Percentiles rank a stretch among this genome's conserved stretches.
Conservation (phyloP, 202 grass and related monocot species). For the Zizania palustris region DNA sequence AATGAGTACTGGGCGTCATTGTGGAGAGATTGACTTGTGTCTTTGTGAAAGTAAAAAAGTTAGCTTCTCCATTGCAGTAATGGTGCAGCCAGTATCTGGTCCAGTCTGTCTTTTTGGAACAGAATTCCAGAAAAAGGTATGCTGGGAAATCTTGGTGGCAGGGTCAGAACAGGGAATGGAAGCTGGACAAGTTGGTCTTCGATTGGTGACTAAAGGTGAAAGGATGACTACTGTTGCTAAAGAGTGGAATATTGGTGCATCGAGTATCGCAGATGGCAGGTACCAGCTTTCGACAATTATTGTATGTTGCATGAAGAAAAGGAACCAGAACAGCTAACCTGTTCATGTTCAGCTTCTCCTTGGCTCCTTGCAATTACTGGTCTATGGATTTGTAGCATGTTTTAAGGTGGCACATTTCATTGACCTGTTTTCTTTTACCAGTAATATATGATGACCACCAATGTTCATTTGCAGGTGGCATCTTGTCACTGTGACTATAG, state of each 20-base stretch:
- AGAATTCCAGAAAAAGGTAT: slow-evolving; percentile 91
- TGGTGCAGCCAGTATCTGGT: slow-evolving; percentile 74
- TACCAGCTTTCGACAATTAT: slow-evolving; percentile 37
- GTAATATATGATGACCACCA: slow-evolving; percentile 23
- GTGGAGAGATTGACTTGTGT: slow-evolving; percentile 77
- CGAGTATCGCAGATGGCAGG: slow-evolving; percentile 98
- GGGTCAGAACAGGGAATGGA: slow-evolving; percentile 98
- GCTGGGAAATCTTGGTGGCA: slow-evolving; percentile 96
- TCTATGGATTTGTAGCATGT: background rate
- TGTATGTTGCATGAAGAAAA: slow-evolving; percentile 26
- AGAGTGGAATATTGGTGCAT: slow-evolving; percentile 95
- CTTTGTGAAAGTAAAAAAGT: slow-evolving; percentile 72
- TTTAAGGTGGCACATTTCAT: background rate
- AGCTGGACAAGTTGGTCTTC: slow-evolving; percentile 92
- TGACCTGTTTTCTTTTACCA: slow-evolving; percentile 14
- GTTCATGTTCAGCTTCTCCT: slow-evolving; percentile 38
- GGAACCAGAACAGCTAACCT: slow-evolving; percentile 27
- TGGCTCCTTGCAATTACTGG: slow-evolving; percentile 46
- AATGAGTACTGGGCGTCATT: slow-evolving; percentile 71
- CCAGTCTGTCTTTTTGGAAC: slow-evolving; percentile 96
- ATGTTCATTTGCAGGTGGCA: slow-evolving; percentile 80
- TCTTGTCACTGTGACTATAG: slow-evolving; percentile 90
- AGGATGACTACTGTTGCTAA: slow-evolving; percentile 88
- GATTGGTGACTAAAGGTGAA: slow-evolving; percentile 85
- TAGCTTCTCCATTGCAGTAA: slow-evolving; percentile 83